Percentiles rank a stretch among this genome's conserved stretches.
Evolutionary conservation across 768 basidiomycete genomes (phyloP).

Genomic region (Suillus decipiens): DNA sequence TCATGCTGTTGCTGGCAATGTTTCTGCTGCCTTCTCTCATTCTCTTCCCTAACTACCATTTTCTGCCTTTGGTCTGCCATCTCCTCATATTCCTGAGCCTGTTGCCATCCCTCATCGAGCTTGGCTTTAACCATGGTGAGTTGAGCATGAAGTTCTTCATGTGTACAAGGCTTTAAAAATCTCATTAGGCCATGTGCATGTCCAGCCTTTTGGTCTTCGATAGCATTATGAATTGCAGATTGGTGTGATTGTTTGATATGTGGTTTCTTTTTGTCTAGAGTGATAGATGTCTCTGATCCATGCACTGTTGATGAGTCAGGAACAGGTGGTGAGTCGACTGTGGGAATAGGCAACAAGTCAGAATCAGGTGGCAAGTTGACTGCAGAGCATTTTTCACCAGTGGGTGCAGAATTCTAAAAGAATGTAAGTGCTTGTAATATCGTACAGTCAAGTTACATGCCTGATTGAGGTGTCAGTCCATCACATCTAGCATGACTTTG

Average conservation of each 20-base stretch:
- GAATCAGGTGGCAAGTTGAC: too few relatives aligned
- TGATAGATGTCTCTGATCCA: too few relatives aligned
- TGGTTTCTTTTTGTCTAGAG: neutral
- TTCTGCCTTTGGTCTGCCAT: neutral
- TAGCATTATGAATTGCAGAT: neutral
- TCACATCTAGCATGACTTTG: slow-evolving; percentile 1
- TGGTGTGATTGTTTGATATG: neutral
- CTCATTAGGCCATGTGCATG: neutral
- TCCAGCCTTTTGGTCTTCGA: neutral
- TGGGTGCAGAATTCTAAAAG: too few relatives aligned
- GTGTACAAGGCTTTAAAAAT: slow-evolving; percentile 1
- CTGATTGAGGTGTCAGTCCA: neutral
- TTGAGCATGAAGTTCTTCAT: neutral
- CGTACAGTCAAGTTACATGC: neutral
- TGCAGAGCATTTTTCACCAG: too few relatives aligned
- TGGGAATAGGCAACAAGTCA: too few relatives aligned
- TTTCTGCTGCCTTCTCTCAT: neutral
- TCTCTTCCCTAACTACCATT: neutral
- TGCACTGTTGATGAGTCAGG: too few relatives aligned
- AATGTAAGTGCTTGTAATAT: too few relatives aligned
- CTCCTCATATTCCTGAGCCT: neutral
- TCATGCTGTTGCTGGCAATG: neutral
- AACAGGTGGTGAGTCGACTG: too few relatives aligned
- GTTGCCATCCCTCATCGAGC: neutral
- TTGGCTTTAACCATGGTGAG: neutral